Percentiles rank a stretch among this genome's conserved stretches.
Evolutionary conservation across 2,329 filamentous ascomycete genomes (phyloP).

Genomic region (Colletotrichum sp.): DNA sequence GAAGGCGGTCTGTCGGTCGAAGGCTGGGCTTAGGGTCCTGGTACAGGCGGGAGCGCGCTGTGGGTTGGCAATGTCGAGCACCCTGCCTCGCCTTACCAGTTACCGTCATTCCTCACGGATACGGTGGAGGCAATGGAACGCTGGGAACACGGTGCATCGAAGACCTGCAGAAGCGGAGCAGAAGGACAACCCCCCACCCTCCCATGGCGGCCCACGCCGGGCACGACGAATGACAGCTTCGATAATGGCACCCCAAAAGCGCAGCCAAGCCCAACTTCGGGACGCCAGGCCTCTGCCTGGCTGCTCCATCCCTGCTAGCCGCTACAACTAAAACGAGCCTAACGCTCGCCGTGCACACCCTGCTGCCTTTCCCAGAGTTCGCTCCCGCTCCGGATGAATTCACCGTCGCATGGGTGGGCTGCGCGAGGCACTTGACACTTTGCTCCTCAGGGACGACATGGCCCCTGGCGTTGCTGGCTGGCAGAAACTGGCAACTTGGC

Average conservation of each 20-base stretch:
- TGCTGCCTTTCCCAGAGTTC: constrained; percentile 6
- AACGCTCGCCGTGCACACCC: constrained; percentile 10
- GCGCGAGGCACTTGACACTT: constrained; percentile 17
- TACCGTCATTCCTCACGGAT: background rate
- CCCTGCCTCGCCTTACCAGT: background rate
- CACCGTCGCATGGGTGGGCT: constrained; percentile 20
- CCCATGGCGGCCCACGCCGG: background rate
- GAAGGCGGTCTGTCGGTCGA: constrained; percentile 3
- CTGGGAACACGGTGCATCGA: constrained; percentile 17
- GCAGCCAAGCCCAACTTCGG: constrained; percentile 12
- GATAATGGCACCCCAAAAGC: constrained; percentile 2
- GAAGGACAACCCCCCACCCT: background rate
- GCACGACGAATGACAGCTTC: constrained; percentile 9
- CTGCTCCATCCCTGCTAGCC: constrained; percentile 17
- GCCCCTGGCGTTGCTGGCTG: background rate
- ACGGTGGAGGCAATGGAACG: constrained; percentile 6
- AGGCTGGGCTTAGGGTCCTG: background rate
- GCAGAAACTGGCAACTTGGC: background rate
- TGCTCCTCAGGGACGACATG: constrained; percentile 17
- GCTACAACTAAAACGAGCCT: constrained; percentile 17
- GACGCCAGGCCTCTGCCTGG: background rate
- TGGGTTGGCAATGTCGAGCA: background rate
- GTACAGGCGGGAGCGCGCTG: background rate
- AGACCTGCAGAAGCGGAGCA: constrained; percentile 17
- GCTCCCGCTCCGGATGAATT: constrained; percentile 20